These are phyloP conservation scores for Aspergillus steynii DNA, from an alignment of 495 filamentous ascomycete species.

Conservation along the genomic window DNA sequence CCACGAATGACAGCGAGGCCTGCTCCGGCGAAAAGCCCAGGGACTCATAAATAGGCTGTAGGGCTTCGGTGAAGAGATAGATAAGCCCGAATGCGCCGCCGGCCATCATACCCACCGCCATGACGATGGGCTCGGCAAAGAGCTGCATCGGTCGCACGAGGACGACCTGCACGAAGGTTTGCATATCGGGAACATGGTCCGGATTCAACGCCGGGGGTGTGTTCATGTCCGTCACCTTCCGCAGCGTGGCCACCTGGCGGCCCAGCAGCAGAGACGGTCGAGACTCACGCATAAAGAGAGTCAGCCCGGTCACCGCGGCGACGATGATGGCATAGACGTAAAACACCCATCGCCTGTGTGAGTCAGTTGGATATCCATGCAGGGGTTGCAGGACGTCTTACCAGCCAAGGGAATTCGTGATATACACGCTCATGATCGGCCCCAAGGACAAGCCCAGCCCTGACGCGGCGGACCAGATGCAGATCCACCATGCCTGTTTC, in stretches of 20 bases:
- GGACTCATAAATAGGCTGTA: constrained; percentile 34
- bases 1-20: constrained; percentile 42
- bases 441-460: constrained; percentile 43
- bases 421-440: constrained; percentile 45
- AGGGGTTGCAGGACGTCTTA: constrained; percentile 14
- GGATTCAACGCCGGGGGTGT: constrained; percentile 31
- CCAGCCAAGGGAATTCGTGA: constrained; percentile 36
- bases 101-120: constrained; percentile 17
- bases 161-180: constrained; percentile 27
- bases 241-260: constrained; percentile 25
- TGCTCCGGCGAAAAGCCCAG: constrained; percentile 30
- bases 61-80: constrained; percentile 41
- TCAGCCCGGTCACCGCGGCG: constrained; percentile 16
- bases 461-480: constrained; percentile 38
- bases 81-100: constrained; percentile 14
- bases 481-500: constrained; percentile 48
- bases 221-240: constrained; percentile 23
- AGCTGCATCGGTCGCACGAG: constrained; percentile 40
- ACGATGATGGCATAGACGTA: constrained; percentile 28
- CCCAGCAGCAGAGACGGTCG: constrained; percentile 37
- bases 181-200: constrained; percentile 30
- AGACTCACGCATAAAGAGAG: constrained; percentile 29
- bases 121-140: constrained; percentile 46
- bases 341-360: constrained; percentile 37
- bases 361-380: constrained; percentile 14